These are phyloP conservation scores for Suillus clintonianus DNA, from an alignment of 768 basidiomycete species.

Conservation along the genomic window DNA sequence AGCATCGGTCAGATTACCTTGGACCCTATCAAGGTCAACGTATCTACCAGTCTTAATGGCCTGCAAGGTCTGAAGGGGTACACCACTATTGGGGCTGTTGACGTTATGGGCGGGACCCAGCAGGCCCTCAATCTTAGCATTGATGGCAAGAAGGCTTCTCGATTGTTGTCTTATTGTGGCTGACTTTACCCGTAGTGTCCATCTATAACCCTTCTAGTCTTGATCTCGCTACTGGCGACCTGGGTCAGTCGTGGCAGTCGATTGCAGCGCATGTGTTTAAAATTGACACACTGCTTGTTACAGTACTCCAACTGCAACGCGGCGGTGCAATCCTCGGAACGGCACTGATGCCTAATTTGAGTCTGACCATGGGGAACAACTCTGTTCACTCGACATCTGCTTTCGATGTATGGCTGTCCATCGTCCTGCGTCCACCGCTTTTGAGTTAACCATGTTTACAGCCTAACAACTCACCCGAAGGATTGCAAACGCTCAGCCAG, in stretches of 20 bases:
- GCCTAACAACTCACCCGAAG: slow-evolving; percentile 63
- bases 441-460: slow-evolving; percentile 23
- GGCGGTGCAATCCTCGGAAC: slow-evolving; percentile 59
- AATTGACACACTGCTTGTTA: not conserved
- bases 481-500: slow-evolving; percentile 62
- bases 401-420: slow-evolving; percentile 43
- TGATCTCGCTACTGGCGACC: slow-evolving; percentile 59
- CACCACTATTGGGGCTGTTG: slow-evolving; percentile 58
- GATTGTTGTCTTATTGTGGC: not conserved
- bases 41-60: slow-evolving; percentile 60
- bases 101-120: slow-evolving; percentile 64
- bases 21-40: slow-evolving; percentile 71
- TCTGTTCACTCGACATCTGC: slow-evolving; percentile 47
- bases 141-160: slow-evolving; percentile 39
- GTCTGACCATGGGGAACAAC: slow-evolving; percentile 62
- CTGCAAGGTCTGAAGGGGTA: slow-evolving; percentile 60
- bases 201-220: slow-evolving; percentile 73
- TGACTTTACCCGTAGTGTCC: slow-evolving; percentile 39
- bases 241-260: slow-evolving; percentile 46
- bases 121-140: slow-evolving; percentile 62
- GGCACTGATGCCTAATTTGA: slow-evolving; percentile 59
- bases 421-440: not conserved
- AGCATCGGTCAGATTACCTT: slow-evolving; percentile 69
- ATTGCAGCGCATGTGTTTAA: not conserved
- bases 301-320: slow-evolving; percentile 59